A percentile compares a stretch with the other conserved stretches of the same genome.
phyloP scores from a whole-genome alignment of 306 rosid genomes.

The Hippophae rhamnoides region DNA sequence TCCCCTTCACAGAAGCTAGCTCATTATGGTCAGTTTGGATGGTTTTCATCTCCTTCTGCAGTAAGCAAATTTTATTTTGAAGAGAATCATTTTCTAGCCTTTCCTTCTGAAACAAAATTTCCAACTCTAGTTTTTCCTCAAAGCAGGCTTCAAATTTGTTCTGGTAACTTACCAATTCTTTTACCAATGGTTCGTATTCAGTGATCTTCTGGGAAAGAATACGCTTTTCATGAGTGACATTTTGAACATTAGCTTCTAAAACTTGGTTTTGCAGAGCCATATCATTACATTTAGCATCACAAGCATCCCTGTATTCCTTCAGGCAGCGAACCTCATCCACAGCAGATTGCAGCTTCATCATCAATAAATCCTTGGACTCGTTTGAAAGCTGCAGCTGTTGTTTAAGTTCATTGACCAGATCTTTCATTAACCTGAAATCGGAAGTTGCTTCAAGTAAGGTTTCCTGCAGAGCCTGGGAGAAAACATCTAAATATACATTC shows the following conservation, averaged over 20 bases:
- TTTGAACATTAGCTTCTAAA: conserved; percentile 49
- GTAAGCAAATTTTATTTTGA: conserved; percentile 38
- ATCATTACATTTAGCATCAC: conserved; percentile 50
- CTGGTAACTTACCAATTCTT: conserved; percentile 48
- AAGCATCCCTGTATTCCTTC: conserved; percentile 49
- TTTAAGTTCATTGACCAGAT: conserved; percentile 47
- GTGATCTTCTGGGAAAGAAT: conserved; percentile 44
- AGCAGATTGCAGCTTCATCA: conserved; percentile 54
- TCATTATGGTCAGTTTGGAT: conserved; percentile 39
- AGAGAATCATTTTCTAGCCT: conserved; percentile 38
- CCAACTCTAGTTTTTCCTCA: conserved; percentile 59
- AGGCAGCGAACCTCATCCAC: conserved; percentile 52
- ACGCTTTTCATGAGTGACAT: conserved; percentile 36
- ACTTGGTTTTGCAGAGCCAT: conserved; percentile 49
- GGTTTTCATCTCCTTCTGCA: conserved; percentile 57
- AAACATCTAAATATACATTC: conserved; percentile 70
- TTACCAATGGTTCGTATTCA: conserved; percentile 46
- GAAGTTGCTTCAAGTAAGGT: conserved; percentile 61
- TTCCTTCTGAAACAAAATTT: conserved; percentile 39
- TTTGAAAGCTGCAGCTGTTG: conserved; percentile 58
- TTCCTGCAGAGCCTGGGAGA: conserved; percentile 70
- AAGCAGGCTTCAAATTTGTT: conserved; percentile 43
- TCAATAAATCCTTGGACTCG: conserved; percentile 65
- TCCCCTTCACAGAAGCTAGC: conserved; percentile 46
- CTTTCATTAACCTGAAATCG: conserved; percentile 46